These are phyloP conservation scores for Exophiala aquamarina DNA, from an alignment of 2,329 filamentous ascomycete species.

Conservation along the genomic window DNA sequence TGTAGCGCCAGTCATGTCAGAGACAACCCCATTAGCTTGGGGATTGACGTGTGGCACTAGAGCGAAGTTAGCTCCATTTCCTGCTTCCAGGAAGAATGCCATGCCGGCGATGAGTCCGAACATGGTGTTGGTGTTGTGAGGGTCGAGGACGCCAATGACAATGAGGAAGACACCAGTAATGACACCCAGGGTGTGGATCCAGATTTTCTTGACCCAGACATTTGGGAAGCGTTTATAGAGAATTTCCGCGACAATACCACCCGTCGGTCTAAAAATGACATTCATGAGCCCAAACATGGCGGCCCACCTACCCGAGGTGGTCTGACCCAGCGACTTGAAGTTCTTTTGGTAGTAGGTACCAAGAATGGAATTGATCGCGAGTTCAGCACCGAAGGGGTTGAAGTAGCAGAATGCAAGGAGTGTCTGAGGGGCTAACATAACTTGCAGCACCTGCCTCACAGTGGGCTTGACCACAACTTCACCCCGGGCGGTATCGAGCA, in stretches of 20 bases:
- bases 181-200: slow-evolving; percentile 57
- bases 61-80: slow-evolving; percentile 83
- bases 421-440: slow-evolving; percentile 62
- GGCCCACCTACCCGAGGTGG: slow-evolving; percentile 55
- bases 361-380: slow-evolving; percentile 61
- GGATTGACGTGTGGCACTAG: slow-evolving; percentile 86
- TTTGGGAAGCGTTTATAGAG: slow-evolving; percentile 47
- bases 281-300: slow-evolving; percentile 57
- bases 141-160: slow-evolving; percentile 64
- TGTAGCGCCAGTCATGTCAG: slow-evolving; percentile 73
- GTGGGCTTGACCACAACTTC: slow-evolving; percentile 66
- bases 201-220: slow-evolving; percentile 65
- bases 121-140: slow-evolving; percentile 63
- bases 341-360: slow-evolving; percentile 59
- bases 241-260: slow-evolving; percentile 55
- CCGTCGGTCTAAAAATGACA: slow-evolving; percentile 47
- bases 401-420: slow-evolving; percentile 56
- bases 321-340: slow-evolving; percentile 56
- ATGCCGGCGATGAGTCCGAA: slow-evolving; percentile 75
- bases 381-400: slow-evolving; percentile 61
- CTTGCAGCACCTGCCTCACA: slow-evolving; percentile 58
- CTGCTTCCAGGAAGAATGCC: slow-evolving; percentile 79
- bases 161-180: slow-evolving; percentile 60
- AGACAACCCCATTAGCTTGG: slow-evolving; percentile 75
- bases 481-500: slow-evolving; percentile 52